A percentile compares a stretch with the other conserved stretches of the same genome.
These are phyloP conservation scores for apple (Malus domestica) DNA, from an alignment of 306 rosid genomes.

Conservation along the genomic window ASM211411v1 NC_041793.1:30505001-30505500, in stretches of 20 bases:
- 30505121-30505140: conserved; percentile 8
- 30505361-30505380: background rate
- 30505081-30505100: conserved; percentile 69
- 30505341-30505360: background rate
- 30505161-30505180: conserved; percentile 17
- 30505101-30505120: conserved; percentile 34
- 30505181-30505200: conserved; percentile 9
- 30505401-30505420: background rate
- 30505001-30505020: conserved; percentile 91
- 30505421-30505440: background rate
- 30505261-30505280: background rate
- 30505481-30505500: background rate
- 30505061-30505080: conserved; percentile 72
- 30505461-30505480: background rate
- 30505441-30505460: background rate
- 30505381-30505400: background rate
- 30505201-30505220: background rate
- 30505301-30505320: background rate
- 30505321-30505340: background rate
- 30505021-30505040: conserved; percentile 97
- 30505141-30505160: conserved; percentile 6
- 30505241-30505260: conserved; percentile 23
- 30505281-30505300: background rate
- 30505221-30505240: conserved; percentile 19
- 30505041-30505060: conserved; percentile 94